Conservation (phyloP, 129 eudicot genomes). For the Flaveria brownii region DNA sequence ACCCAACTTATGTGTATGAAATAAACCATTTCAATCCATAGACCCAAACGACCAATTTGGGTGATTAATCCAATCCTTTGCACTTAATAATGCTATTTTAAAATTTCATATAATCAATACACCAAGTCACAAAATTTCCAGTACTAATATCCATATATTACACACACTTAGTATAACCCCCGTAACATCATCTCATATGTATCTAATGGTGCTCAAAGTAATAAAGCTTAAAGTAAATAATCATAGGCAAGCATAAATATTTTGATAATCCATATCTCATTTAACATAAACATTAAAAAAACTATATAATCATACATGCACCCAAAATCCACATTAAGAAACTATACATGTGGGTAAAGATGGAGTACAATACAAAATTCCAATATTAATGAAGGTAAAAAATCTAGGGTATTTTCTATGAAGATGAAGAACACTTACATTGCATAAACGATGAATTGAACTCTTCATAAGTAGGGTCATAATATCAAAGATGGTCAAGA, state of each 20-base stretch:
- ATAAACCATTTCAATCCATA: no score
- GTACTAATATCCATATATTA: background rate
- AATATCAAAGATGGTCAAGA: constrained; percentile 83
- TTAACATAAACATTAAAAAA: background rate
- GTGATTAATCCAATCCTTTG: no score
- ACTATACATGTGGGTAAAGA: no score
- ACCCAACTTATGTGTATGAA: no score
- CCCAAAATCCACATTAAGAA: no score
- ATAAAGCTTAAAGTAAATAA: background rate
- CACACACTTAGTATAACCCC: background rate
- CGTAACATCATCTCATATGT: background rate
- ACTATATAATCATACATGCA: no score
- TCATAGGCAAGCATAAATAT: background rate
- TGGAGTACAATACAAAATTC: no score
- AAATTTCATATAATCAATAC: background rate
- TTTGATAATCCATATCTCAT: background rate
- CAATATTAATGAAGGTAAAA: background rate
- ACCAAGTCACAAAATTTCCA: background rate
- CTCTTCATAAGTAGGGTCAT: constrained; percentile 85
- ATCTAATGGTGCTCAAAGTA: constrained; percentile 17
- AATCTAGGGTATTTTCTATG: background rate
- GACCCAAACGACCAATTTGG: no score
- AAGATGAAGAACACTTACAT: constrained; percentile 55
- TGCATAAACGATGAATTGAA: constrained; percentile 75
- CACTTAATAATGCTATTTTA: background rate